These are phyloP conservation scores for Leccinum rimulosum DNA, from an alignment of 768 basidiomycete genomes.

Conservation along the genomic window DNA sequence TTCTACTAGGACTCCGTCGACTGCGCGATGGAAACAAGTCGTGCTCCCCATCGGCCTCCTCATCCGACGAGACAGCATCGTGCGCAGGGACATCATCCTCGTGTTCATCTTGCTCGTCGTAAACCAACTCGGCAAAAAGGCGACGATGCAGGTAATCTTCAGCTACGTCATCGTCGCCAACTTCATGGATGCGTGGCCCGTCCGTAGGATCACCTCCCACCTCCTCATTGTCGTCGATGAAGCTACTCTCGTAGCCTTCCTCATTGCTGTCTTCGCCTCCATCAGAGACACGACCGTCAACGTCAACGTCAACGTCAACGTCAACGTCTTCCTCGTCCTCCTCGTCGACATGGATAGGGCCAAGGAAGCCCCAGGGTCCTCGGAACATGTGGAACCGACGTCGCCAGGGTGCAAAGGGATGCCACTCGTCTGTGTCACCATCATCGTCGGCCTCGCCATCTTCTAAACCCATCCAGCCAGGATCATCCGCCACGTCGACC, in stretches of 20 bases:
- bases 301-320: slow-evolving; percentile 11
- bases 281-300: slow-evolving; percentile 4
- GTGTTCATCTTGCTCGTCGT: slow-evolving; percentile 12
- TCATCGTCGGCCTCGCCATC: slow-evolving; percentile 35
- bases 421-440: slow-evolving; percentile 25
- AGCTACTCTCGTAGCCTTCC: slow-evolving; percentile 50
- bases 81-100: slow-evolving; percentile 1
- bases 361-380: slow-evolving; percentile 17
- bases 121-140: slow-evolving; percentile 1
- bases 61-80: slow-evolving; percentile 18
- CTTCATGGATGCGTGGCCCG: slow-evolving; percentile 25
- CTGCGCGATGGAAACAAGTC: background rate
- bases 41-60: slow-evolving; percentile 12
- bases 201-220: slow-evolving; percentile 8
- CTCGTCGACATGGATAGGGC: slow-evolving; percentile 21
- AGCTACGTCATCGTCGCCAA: slow-evolving; percentile 14
- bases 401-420: slow-evolving; percentile 19
- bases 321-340: slow-evolving; percentile 23
- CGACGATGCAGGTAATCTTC: slow-evolving; percentile 3
- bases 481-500: slow-evolving; percentile 29
- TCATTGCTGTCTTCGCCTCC: slow-evolving; percentile 31
- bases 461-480: slow-evolving; percentile 33
- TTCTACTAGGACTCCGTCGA: background rate
- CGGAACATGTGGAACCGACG: slow-evolving; percentile 13
- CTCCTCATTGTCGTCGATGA: slow-evolving; percentile 50